phyloP scores from a whole-genome alignment of 129 eudicot genomes.

The Deinandra increscens region DNA sequence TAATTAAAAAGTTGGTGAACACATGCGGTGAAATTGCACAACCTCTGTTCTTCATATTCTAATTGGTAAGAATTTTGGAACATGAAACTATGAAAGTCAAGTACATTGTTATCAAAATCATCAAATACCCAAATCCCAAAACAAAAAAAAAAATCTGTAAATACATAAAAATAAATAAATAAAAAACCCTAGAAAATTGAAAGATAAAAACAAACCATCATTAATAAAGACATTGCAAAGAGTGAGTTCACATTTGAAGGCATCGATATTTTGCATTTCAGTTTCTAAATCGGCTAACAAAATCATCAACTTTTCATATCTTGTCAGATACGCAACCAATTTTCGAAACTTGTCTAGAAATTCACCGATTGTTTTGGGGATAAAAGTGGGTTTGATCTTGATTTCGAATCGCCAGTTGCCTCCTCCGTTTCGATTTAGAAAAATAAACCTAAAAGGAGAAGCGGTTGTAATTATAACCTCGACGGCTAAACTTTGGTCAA shows the following conservation, averaged over 20 bases:
- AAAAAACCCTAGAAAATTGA: not conserved
- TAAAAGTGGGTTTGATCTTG: conserved; percentile 42
- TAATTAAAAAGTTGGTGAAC: not conserved
- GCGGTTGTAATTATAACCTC: too few species aligned
- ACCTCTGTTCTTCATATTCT: not conserved
- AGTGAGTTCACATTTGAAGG: conserved; percentile 79
- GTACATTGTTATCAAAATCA: conserved; percentile 12
- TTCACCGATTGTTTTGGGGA: conserved; percentile 52
- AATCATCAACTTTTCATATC: conserved; percentile 47
- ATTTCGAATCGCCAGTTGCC: too few species aligned
- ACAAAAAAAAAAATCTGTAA: not conserved
- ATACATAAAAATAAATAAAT: not conserved
- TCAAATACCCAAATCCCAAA: conserved; percentile 16
- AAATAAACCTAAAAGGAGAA: too few species aligned
- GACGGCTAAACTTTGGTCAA: too few species aligned
- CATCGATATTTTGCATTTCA: conserved; percentile 86
- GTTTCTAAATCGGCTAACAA: conserved; percentile 48
- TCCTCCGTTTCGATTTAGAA: too few species aligned
- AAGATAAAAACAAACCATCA: conserved; percentile 48
- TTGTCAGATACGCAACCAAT: conserved; percentile 49
- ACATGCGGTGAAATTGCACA: too few species aligned
- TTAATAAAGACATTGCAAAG: conserved; percentile 59
- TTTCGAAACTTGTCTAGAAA: conserved; percentile 46
- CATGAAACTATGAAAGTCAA: not conserved
- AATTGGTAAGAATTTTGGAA: too few species aligned